Percentiles rank a stretch among this genome's conserved stretches.
These are phyloP conservation scores for Fraxinus albicans DNA, from an alignment of 305 asterid species.

Conservation along the genomic window DNA sequence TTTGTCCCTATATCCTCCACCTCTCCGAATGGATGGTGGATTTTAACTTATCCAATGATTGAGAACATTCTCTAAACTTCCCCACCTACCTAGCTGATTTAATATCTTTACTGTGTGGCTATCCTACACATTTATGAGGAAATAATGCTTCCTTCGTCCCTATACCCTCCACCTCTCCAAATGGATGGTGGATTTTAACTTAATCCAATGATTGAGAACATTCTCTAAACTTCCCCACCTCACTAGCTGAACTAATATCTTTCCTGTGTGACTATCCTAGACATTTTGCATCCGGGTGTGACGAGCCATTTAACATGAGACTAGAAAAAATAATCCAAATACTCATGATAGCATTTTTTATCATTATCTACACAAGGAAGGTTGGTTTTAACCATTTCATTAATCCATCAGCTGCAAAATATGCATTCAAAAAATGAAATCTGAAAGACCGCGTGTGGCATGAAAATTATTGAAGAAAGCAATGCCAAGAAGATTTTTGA, in stretches of 20 bases:
- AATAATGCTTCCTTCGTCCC: neutral
- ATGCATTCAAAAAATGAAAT: neutral
- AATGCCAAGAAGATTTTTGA: neutral
- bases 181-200: neutral
- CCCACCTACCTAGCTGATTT: neutral
- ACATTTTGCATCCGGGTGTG: neutral
- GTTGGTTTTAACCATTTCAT: neutral
- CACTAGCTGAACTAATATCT: neutral
- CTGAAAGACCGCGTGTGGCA: neutral
- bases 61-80: neutral
- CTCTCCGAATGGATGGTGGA: neutral
- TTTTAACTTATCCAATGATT: neutral
- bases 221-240: neutral
- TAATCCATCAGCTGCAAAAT: slow-evolving; percentile 7
- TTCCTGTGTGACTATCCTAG: neutral
- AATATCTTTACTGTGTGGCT: neutral
- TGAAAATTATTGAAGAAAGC: neutral
- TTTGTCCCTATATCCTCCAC: neutral
- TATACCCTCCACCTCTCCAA: neutral
- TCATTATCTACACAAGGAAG: neutral
- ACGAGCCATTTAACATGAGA: slow-evolving; percentile 3
- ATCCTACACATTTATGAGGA: neutral
- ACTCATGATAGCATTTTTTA: neutral
- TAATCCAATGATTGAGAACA: neutral
- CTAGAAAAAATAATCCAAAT: neutral